Evolutionary conservation across 2,329 filamentous ascomycete species (phyloP).

Genomic region (Curvularia eragrostidis): DNA sequence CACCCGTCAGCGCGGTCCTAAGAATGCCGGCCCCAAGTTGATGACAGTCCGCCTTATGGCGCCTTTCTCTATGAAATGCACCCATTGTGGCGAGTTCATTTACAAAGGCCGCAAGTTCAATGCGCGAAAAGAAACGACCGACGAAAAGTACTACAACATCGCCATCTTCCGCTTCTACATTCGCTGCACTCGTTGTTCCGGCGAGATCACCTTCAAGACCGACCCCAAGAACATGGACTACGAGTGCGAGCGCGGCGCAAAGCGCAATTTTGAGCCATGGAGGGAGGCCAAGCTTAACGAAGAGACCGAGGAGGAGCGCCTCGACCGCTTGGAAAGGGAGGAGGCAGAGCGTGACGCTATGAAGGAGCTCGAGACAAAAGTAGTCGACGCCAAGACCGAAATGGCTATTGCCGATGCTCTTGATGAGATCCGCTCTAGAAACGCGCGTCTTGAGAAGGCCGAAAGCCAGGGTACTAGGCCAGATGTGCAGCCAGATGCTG

Average conservation of each 20-base stretch:
- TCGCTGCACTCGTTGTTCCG: slow-evolving; percentile 82
- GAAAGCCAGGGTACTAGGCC: slow-evolving; percentile 67
- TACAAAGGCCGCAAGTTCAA: slow-evolving; percentile 97
- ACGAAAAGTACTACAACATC: slow-evolving; percentile 88
- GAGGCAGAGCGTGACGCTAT: slow-evolving; percentile 87
- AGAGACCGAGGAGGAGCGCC: slow-evolving; percentile 85
- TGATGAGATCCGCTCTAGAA: slow-evolving; percentile 91
- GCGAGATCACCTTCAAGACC: slow-evolving; percentile 90
- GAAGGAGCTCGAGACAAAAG: slow-evolving; percentile 94
- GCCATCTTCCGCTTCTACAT: slow-evolving; percentile 88
- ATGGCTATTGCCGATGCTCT: slow-evolving; percentile 97
- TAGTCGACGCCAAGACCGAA: slow-evolving; percentile 87
- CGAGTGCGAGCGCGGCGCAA: slow-evolving; percentile 78
- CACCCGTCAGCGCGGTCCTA: slow-evolving; percentile 71
- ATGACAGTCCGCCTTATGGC: slow-evolving; percentile 92
- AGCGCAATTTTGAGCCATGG: slow-evolving; percentile 95
- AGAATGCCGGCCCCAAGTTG: slow-evolving; percentile 76
- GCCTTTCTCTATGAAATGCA: slow-evolving; percentile 82
- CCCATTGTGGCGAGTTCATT: slow-evolving; percentile 76
- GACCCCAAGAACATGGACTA: slow-evolving; percentile 97
- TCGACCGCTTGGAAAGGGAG: slow-evolving; percentile 83
- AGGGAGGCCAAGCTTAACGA: slow-evolving; percentile 68
- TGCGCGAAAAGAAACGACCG: slow-evolving; percentile 87
- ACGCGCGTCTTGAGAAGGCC: slow-evolving; percentile 83
- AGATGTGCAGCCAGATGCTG: slow-evolving; percentile 60